phyloP scores from a whole-genome alignment of 768 basidiomycete genomes.

The Mycena alexandri region DNA sequence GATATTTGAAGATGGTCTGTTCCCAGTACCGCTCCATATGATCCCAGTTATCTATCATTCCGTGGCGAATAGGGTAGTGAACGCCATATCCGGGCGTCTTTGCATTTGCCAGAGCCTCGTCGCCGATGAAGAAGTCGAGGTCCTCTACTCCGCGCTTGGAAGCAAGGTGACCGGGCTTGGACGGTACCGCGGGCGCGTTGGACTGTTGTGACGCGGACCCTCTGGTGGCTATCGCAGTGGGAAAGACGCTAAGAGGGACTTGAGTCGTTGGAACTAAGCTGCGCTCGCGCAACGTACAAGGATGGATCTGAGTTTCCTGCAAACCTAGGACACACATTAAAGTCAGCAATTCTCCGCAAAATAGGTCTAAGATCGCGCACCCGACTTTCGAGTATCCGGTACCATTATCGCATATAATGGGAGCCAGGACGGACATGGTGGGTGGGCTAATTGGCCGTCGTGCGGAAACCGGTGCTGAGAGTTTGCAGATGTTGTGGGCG shows the following conservation, averaged over 20 bases:
- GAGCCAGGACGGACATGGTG: slow-evolving; percentile 87
- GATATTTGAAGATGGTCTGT: slow-evolving; percentile 99
- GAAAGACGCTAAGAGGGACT: slow-evolving; percentile 79
- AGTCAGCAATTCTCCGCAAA: slow-evolving; percentile 7
- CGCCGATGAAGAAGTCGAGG: slow-evolving; percentile 99
- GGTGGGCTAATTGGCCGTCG: too few species aligned
- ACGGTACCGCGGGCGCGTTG: slow-evolving; percentile 82
- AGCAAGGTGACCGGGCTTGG: slow-evolving; percentile 92
- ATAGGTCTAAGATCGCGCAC: slow-evolving; percentile 58
- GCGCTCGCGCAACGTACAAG: slow-evolving; percentile 70
- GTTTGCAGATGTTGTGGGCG: not conserved
- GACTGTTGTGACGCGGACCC: slow-evolving; percentile 74
- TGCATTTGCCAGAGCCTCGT: slow-evolving; percentile 95
- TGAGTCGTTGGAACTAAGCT: slow-evolving; percentile 23
- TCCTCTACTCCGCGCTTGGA: slow-evolving; percentile 98
- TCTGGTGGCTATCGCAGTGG: slow-evolving; percentile 95
- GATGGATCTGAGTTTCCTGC: slow-evolving; percentile 99
- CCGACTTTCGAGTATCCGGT: slow-evolving; percentile 98
- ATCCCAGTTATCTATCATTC: slow-evolving; percentile 98
- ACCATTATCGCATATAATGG: slow-evolving; percentile 98
- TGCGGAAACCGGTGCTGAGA: slow-evolving; percentile 14
- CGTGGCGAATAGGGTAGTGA: slow-evolving; percentile 97
- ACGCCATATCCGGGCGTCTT: slow-evolving; percentile 96
- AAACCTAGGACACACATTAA: slow-evolving; percentile 67
- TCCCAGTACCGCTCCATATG: slow-evolving; percentile 99